phyloP scores from a whole-genome alignment of 2,329 filamentous ascomycete genomes.

The Alternaria hordeiaustralica region DNA sequence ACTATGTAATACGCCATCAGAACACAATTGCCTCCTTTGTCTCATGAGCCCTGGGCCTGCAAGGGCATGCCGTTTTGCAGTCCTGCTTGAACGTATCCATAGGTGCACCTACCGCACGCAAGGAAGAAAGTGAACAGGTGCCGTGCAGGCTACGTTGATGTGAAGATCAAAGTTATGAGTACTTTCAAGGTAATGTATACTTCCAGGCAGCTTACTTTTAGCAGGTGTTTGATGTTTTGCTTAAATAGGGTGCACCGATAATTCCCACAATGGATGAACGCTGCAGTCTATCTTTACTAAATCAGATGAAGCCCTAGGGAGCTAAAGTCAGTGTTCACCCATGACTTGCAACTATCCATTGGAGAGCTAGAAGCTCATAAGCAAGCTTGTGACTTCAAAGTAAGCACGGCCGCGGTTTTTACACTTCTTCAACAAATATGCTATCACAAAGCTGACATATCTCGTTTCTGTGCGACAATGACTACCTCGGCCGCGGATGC shows the following conservation, averaged over 20 bases:
- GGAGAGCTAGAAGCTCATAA: no score
- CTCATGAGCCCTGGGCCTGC: neutral
- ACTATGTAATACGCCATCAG: neutral
- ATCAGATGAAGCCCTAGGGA: neutral
- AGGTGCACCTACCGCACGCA: neutral
- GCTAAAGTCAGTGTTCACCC: neutral
- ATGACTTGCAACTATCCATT: neutral
- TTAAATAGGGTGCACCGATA: neutral
- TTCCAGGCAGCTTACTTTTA: fast-evolving
- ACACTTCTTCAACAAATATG: neutral
- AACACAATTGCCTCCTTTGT: no score
- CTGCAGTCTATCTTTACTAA: neutral
- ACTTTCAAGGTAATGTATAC: neutral
- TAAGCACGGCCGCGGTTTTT: neutral
- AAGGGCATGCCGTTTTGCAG: neutral
- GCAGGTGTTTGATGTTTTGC: neutral
- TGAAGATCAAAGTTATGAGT: neutral
- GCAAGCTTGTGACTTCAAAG: neutral
- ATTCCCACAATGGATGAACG: neutral
- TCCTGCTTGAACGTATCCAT: neutral
- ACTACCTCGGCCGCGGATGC: neutral
- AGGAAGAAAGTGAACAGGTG: neutral
- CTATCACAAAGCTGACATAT: neutral
- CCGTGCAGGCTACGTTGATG: neutral
- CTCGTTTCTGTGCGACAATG: neutral